A percentile compares a stretch with the other conserved stretches of the same genome.
Conservation (phyloP, 176 grass and related monocot genomes). For the Pontederia paniculata region DNA sequence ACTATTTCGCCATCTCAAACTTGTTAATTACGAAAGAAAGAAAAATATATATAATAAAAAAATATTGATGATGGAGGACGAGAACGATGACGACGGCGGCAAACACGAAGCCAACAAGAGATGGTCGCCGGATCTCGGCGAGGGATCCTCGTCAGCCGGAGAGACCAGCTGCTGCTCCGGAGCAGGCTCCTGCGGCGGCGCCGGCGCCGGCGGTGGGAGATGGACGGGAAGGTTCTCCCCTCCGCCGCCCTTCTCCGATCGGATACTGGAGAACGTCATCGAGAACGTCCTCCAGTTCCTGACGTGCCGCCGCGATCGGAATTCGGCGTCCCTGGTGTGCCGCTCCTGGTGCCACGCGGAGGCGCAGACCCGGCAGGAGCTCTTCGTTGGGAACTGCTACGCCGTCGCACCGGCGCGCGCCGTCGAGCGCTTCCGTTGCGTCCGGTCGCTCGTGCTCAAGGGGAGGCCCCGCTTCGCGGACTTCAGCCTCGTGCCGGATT, state of each 20-base stretch:
- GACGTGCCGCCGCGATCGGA: conserved; percentile 28
- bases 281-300: conserved; percentile 58
- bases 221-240: background rate
- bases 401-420: conserved; percentile 23
- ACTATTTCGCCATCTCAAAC: too few species aligned
- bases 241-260: conserved; percentile 20
- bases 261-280: conserved; percentile 51
- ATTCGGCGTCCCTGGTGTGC: conserved; percentile 45
- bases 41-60: too few species aligned
- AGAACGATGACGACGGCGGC: too few species aligned
- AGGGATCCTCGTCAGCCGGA: too few species aligned
- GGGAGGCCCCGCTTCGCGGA: conserved; percentile 57
- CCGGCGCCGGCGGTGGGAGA: too few species aligned
- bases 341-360: conserved; percentile 48
- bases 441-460: conserved; percentile 48
- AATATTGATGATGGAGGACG: too few species aligned
- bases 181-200: too few species aligned
- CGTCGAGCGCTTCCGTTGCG: conserved; percentile 23
- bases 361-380: conserved; percentile 36
- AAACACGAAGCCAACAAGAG: too few species aligned
- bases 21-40: too few species aligned
- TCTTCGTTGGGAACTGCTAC: conserved; percentile 63
- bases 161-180: too few species aligned
- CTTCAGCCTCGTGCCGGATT: conserved; percentile 42
- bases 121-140: too few species aligned